Evolutionary conservation across 495 filamentous ascomycete species (phyloP), one percentile per base, ranked within the genome.

Genomic region (Aspergillus kassunensis): DNA sequence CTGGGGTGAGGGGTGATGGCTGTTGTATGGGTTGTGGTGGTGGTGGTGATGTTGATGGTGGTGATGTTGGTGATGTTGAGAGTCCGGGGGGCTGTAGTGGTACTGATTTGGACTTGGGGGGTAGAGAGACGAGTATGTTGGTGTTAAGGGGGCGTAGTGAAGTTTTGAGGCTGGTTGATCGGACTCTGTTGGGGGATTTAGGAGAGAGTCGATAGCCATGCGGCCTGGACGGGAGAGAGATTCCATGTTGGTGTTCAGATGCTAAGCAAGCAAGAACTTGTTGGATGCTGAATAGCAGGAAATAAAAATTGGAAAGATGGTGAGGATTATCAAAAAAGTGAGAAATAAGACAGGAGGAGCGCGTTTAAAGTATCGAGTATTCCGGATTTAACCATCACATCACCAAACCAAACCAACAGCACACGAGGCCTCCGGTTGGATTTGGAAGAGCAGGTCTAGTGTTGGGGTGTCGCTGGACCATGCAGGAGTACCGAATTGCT

Each of bases 201-300:
- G 52, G 15, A 74, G 51, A 8, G 67, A 59, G 49, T 72, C 69
- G 49, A 74, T 74, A 30, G 68, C 69, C 67, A 74, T 74, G 39
- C 61, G 62, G 48, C 66, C 68, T 58, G 65, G 64, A 8, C 66
- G 65, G 35, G 65, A 53, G 16, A 57, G 56, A 9, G 58, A 27
- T 27, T 45, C 49, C 50, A 47, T 45, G 59, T 21, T 50, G 49
- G 53, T 4, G 30, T 15, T 16, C 18, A 25, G 34, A n/a, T n/a
- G n/a, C n/a, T n/a, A n/a, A n/a, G n/a, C n/a, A n/a, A n/a, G n/a
- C n/a, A n/a, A n/a, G n/a, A n/a, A n/a, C n/a, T n/a, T n/a, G n/a
- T n/a, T n/a, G n/a, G n/a, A n/a, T n/a, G n/a, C n/a, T n/a, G n/a
- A n/a, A n/a, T n/a, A n/a, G n/a, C n/a, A n/a, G n/a, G n/a, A n/a